Evolutionary conservation across 805 yeast species (phyloP), one percentile per base, ranked within the genome.

Genomic region (Saturnispora sanitii): DNA sequence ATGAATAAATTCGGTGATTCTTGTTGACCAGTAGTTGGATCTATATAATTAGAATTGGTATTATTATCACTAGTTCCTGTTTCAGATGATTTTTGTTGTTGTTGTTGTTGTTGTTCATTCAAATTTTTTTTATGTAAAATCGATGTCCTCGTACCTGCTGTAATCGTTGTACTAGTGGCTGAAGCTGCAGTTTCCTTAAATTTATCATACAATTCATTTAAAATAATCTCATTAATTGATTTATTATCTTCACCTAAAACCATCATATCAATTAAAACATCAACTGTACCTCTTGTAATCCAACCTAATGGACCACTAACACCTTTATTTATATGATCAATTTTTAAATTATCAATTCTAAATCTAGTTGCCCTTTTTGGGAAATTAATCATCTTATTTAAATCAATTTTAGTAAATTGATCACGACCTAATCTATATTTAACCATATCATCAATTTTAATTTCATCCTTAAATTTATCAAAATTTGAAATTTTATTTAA

Each of bases 291-390:
- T 46, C 75, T 71, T 5, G 85, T 77, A 42, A 92, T 90, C 99
- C 99, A 92, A 6, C 97, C 96, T 60, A 92, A 86, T 11, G 97
- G 95, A 0, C 99, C 98, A 41, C 79, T 78, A 43, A 84, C 71
- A 0, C 96, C 97, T 1, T 84, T 75, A 55, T 92, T 92, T 43
- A 92, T 62, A 60, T 92, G 97, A 50, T 90, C 95, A 29, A 92
- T 73, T 54, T 77, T 79, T 41, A 92, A 71, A 22, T 86, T 78
- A 56, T 92, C 97, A 28, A 88, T 80, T 37, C 97, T 65, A 46
- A 86, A 68, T 33, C 96, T 68, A 2, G 90, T 85, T 11, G 82
- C 74, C 42, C 79, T 68, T 45, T 70, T n/a, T n/a, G n/a, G 36
- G 39, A 52, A 48, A 29, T 48, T 43, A 13, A 47, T n/a, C n/a